Conservation (phyloP, 208 protist genomes). For the Spongospora subterranea region DNA sequence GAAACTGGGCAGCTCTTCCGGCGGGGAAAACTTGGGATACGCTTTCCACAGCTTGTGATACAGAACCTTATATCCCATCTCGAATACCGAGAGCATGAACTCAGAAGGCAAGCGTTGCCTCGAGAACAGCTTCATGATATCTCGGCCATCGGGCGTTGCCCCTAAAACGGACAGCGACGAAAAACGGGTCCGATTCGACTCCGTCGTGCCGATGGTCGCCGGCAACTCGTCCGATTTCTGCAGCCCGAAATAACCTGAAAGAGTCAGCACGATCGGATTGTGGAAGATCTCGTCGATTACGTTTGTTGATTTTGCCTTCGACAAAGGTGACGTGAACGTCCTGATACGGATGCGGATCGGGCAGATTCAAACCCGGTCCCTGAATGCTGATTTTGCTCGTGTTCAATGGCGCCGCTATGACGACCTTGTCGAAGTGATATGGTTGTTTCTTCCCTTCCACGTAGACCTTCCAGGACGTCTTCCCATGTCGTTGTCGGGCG, state of each 20-base stretch:
- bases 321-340: background rate
- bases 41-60: background rate
- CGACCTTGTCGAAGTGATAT: background rate
- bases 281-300: background rate
- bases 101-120: background rate
- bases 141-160: background rate
- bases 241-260: background rate
- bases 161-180: background rate
- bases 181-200: background rate
- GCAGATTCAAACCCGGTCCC: background rate
- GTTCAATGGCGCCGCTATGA: background rate
- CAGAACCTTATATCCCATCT: constrained; percentile 7
- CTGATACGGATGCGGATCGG: background rate
- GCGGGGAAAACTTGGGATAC: background rate
- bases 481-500: background rate
- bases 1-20: background rate
- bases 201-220: background rate
- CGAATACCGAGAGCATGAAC: background rate
- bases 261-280: background rate
- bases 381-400: background rate
- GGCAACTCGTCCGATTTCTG: background rate
- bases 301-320: background rate
- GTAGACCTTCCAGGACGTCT: background rate
- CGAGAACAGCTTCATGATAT: constrained; percentile 23
- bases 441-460: background rate